These are phyloP conservation scores for Thelonectria olida DNA, from an alignment of 2,329 filamentous ascomycete species.

Conservation along the genomic window DNA sequence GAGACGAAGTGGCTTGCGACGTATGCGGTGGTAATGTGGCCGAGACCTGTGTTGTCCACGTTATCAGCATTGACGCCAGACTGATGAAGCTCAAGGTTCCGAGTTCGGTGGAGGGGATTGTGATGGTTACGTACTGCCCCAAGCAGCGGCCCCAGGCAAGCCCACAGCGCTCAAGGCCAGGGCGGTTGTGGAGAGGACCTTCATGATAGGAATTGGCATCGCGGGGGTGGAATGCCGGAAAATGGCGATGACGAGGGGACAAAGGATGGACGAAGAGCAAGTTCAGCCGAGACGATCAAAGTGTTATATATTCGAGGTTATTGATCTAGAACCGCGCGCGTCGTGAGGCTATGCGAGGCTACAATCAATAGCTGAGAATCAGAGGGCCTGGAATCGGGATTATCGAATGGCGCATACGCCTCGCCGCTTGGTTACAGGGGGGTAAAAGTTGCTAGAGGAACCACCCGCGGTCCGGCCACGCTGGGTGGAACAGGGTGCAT, in stretches of 20 bases:
- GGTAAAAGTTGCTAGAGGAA: slow-evolving; percentile 27
- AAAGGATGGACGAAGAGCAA: slow-evolving; percentile 1
- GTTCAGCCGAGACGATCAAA: slow-evolving; percentile 3
- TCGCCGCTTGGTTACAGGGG: slow-evolving; percentile 22
- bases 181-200: slow-evolving; percentile 38
- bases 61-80: slow-evolving; percentile 16
- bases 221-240: background rate
- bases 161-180: slow-evolving; percentile 44
- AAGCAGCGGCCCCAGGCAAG: slow-evolving; percentile 48
- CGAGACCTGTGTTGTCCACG: slow-evolving; percentile 57
- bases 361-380: background rate
- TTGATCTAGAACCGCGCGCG: background rate
- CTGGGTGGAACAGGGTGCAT: slow-evolving; percentile 1
- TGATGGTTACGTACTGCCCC: slow-evolving; percentile 50
- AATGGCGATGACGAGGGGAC: background rate
- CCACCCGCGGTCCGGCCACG: background rate
- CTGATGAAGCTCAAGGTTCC: background rate
- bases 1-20: slow-evolving; percentile 69
- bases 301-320: slow-evolving; percentile 3
- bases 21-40: slow-evolving; percentile 73
- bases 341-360: slow-evolving; percentile 20
- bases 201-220: slow-evolving; percentile 40
- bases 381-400: slow-evolving; percentile 4
- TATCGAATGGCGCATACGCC: background rate
- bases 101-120: background rate